Evolutionary conservation across 208 protist species (phyloP).

Genomic region (Naegleria gruberi): DNA sequence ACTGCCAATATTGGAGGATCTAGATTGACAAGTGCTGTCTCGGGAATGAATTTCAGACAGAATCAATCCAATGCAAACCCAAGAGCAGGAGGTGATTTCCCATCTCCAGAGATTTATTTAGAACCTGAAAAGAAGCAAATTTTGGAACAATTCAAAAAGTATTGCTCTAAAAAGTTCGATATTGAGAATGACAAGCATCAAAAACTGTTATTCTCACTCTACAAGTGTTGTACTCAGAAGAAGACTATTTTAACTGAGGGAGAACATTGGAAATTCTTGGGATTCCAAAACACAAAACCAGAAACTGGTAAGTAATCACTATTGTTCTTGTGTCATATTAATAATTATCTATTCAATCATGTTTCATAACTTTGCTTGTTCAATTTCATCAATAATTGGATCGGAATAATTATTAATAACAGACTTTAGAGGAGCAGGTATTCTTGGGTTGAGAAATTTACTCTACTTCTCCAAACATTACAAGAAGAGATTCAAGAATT

Average conservation of each 20-base stretch:
- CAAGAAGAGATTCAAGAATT: slow-evolving; percentile 32
- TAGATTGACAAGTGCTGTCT: neutral
- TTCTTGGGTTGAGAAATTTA: slow-evolving; percentile 59
- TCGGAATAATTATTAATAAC: no score
- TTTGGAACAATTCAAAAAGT: slow-evolving; percentile 4
- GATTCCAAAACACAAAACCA: slow-evolving; percentile 69
- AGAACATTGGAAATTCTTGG: slow-evolving; percentile 62
- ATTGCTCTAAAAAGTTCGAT: neutral
- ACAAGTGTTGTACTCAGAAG: neutral
- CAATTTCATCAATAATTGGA: no score
- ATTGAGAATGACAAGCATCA: neutral
- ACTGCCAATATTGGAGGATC: neutral
- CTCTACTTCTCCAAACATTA: slow-evolving; percentile 59
- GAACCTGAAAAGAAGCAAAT: neutral
- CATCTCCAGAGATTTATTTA: neutral
- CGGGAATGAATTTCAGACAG: no score
- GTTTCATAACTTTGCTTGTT: no score
- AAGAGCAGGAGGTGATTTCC: neutral
- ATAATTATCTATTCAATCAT: no score
- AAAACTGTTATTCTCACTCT: neutral
- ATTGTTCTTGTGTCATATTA: no score
- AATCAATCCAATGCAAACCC: no score
- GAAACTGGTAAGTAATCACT: no score
- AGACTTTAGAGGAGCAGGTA: slow-evolving; percentile 69
- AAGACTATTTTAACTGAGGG: slow-evolving; percentile 26